phyloP scores from a whole-genome alignment of 768 basidiomycete genomes.

The Suillus plorans region DNA sequence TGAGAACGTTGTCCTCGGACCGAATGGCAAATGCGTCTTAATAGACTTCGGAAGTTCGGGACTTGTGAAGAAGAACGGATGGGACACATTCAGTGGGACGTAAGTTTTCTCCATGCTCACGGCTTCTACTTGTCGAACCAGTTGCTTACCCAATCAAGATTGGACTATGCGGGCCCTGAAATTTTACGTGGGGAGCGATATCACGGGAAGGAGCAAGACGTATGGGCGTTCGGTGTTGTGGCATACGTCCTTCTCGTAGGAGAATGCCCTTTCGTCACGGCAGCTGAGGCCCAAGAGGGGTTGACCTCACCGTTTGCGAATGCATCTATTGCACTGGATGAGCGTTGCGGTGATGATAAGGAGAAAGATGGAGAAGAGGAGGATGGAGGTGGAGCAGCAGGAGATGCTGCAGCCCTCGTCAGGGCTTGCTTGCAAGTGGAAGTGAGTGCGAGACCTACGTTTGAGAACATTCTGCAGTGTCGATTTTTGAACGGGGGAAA shows the following conservation, averaged over 20 bases:
- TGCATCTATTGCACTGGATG: constrained; percentile 74
- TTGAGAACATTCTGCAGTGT: constrained; percentile 77
- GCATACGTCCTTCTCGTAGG: constrained; percentile 92
- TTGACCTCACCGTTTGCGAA: constrained; percentile 73
- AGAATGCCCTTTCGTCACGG: constrained; percentile 89
- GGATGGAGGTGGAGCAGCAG: constrained; percentile 83
- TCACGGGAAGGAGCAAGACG: constrained; percentile 94
- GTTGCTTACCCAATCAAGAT: constrained; percentile 38
- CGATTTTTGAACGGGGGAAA: constrained; percentile 76
- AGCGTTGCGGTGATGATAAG: constrained; percentile 75
- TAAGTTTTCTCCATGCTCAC: constrained; percentile 41
- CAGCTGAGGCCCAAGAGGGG: constrained; percentile 88
- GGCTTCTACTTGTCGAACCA: constrained; percentile 8
- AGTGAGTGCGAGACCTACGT: constrained; percentile 75
- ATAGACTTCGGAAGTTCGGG: constrained; percentile 98
- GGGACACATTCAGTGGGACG: constrained; percentile 95
- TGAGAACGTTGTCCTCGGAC: constrained; percentile 88
- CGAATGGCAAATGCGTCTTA: constrained; percentile 79
- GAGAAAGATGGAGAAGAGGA: constrained; percentile 71
- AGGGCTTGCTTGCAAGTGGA: constrained; percentile 83
- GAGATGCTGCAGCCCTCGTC: constrained; percentile 84
- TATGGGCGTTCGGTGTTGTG: constrained; percentile 98
- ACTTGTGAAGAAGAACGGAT: constrained; percentile 76
- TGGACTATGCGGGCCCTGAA: constrained; percentile 96
- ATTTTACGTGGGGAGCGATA: constrained; percentile 94